phyloP scores from a whole-genome alignment of 73 alveolate species.

The Tetrahymena borealis region DNA sequence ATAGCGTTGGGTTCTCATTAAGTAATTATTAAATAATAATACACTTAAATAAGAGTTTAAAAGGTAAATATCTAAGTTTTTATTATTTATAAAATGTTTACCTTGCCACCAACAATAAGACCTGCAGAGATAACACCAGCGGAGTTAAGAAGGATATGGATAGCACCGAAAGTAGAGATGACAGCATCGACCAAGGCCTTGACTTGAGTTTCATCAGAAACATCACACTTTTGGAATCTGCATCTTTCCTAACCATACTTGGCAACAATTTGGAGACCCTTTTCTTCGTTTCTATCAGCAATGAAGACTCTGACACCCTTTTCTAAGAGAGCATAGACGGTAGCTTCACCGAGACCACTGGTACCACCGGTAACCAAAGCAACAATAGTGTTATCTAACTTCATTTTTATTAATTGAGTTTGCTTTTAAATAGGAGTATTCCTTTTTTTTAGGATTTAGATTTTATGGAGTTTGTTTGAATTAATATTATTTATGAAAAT shows the following conservation, averaged over 20 bases:
- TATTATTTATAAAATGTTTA: too few species aligned
- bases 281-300: conserved; percentile 70
- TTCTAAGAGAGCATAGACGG: conserved; percentile 49
- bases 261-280: conserved; percentile 14
- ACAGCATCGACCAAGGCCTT: conserved; percentile 51
- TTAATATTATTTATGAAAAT: not conserved
- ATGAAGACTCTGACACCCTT: conserved; percentile 60
- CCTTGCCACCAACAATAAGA: conserved; percentile 44
- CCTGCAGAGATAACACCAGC: conserved; percentile 81
- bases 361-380: conserved; percentile 77
- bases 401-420: not conserved
- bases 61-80: too few species aligned
- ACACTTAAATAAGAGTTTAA: too few species aligned
- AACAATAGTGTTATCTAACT: conserved; percentile 42
- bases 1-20: too few species aligned
- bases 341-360: conserved; percentile 73
- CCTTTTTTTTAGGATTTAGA: not conserved
- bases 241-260: conserved; percentile 42
- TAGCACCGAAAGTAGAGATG: conserved; percentile 54
- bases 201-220: conserved; percentile 57
- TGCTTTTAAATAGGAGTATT: not conserved
- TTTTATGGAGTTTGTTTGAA: not conserved
- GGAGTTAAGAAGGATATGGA: conserved; percentile 67
- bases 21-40: too few species aligned
- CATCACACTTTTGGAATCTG: conserved; percentile 56